These are phyloP conservation scores for Phialophora chinensis DNA, from an alignment of 2,329 filamentous ascomycete species.

Conservation along the genomic window DNA sequence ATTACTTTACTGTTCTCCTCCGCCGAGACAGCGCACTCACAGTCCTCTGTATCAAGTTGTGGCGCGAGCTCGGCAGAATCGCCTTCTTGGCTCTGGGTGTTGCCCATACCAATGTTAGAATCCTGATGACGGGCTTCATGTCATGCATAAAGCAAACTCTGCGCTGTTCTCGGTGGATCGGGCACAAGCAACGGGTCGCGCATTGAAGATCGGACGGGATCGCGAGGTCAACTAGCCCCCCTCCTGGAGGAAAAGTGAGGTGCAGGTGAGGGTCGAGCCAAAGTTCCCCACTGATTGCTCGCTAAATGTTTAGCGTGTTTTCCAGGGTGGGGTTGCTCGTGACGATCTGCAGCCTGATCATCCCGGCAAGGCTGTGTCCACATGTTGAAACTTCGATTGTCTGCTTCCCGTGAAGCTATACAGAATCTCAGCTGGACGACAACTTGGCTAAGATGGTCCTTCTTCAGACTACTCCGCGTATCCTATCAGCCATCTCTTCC, in stretches of 20 bases:
- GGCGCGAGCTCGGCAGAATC: slow-evolving; percentile 12
- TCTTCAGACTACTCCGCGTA: slow-evolving; percentile 48
- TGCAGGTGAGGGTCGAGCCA: background rate
- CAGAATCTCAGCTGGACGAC: background rate
- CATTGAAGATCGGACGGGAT: background rate
- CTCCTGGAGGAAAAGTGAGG: background rate
- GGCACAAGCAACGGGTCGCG: background rate
- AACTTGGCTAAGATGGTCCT: slow-evolving; percentile 47
- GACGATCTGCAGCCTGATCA: background rate
- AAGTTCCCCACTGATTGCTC: slow-evolving; percentile 4
- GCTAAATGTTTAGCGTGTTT: slow-evolving; percentile 1
- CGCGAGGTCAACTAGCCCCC: background rate
- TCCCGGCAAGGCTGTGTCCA: background rate
- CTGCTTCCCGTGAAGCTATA: background rate
- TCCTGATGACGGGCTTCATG: slow-evolving; percentile 4
- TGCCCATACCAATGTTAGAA: slow-evolving; percentile 28
- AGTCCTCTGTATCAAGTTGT: slow-evolving; percentile 20
- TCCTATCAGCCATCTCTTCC: slow-evolving; percentile 48
- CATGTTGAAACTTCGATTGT: background rate
- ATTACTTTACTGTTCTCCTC: background rate
- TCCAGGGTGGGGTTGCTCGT: background rate
- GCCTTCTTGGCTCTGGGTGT: slow-evolving; percentile 32
- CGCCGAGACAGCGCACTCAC: slow-evolving; percentile 12
- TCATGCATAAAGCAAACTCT: background rate
- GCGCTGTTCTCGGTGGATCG: background rate